phyloP scores from a whole-genome alignment of 768 basidiomycete genomes.

The Auriscalpium microsporum region DNA sequence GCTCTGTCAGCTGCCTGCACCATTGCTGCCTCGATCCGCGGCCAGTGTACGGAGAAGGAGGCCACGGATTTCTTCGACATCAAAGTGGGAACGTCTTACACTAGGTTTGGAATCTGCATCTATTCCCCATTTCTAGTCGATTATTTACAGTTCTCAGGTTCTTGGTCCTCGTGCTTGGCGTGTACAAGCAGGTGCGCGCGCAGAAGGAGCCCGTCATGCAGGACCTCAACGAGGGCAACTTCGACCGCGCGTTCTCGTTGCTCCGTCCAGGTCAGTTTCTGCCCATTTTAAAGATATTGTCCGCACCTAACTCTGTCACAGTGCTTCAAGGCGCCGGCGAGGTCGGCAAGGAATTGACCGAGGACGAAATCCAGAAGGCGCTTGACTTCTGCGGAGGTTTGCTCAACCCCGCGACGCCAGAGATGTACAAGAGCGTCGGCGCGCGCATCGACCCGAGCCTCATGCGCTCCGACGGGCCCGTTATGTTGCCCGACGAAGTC shows the following conservation, averaged over 20 bases:
- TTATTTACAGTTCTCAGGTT: constrained; percentile 3
- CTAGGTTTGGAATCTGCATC: neutral
- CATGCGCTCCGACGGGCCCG: too few relatives aligned
- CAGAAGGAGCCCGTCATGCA: constrained; percentile 30
- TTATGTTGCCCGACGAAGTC: too few relatives aligned
- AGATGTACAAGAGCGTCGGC: constrained; percentile 37
- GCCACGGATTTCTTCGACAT: constrained; percentile 24
- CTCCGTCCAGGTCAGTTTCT: constrained; percentile 30
- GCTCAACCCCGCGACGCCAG: constrained; percentile 61
- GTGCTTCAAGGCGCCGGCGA: constrained; percentile 78
- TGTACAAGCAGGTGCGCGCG: constrained; percentile 35
- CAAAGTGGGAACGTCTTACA: neutral
- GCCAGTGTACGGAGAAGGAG: constrained; percentile 34
- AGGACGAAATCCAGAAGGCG: constrained; percentile 64
- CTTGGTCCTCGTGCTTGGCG: constrained; percentile 25
- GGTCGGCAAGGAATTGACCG: constrained; percentile 62
- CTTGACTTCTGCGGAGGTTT: constrained; percentile 71
- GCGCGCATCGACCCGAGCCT: constrained; percentile 11
- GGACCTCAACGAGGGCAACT: constrained; percentile 35
- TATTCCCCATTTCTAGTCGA: too few relatives aligned
- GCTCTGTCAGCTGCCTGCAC: constrained; percentile 38
- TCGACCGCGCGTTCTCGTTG: constrained; percentile 33
- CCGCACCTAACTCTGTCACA: constrained; percentile 17
- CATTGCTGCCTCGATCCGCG: constrained; percentile 39
- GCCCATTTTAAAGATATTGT: too few relatives aligned